Base-by-base conservation (phyloP, 2,329 filamentous ascomycete genomes). In the Claviceps humidiphila region DNA sequence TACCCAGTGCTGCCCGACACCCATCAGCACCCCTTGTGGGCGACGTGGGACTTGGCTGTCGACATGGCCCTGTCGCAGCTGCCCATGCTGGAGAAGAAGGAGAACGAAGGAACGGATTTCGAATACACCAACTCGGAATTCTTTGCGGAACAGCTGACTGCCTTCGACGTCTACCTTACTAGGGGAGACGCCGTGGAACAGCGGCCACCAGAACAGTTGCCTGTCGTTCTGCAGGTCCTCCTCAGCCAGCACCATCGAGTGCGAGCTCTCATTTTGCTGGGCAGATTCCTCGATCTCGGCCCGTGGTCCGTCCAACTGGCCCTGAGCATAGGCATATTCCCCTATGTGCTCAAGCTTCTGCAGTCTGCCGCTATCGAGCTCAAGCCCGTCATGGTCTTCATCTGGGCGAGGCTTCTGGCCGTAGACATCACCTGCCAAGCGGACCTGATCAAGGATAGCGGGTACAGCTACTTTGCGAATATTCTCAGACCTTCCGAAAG, bases 271-370 rank as follows among this genome's bases (percentile, higher is more conserved):
- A 94, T 98, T 50, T 73, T 98, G 6, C 76, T 98, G 0, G 93
- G 90, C 53, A 88, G 89, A 58, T 98, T 98, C 67, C 74, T 98
- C 20, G 93, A 98, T 62, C 78, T 97, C 41, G 93, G 93, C 0
- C 93, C 93, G 0, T 98, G 93, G 93, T 94, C 93, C 34, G 93
- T 98, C n/a, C 93, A 97, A 66, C 80, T 98, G 42, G 93, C 93
- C 16, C 76, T 98, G 16, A 96, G 90, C 67, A 98, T 98, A 56
- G 93, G 93, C 24, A 98, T 98, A 56, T 98, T 98, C 67, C 93
- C 93, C 0, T 98, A 98, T 64, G 93, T 98, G n/a, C 73, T 98
- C 38, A 98, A 98, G 69, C 75, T 98, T 26, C 74, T 98, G 17
- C 93, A 98, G 66, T 97, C 93, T 4, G 91, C 94, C 47, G 93